phyloP scores from a whole-genome alignment of 106 monocot species.

The Dioscorea alata region DNA sequence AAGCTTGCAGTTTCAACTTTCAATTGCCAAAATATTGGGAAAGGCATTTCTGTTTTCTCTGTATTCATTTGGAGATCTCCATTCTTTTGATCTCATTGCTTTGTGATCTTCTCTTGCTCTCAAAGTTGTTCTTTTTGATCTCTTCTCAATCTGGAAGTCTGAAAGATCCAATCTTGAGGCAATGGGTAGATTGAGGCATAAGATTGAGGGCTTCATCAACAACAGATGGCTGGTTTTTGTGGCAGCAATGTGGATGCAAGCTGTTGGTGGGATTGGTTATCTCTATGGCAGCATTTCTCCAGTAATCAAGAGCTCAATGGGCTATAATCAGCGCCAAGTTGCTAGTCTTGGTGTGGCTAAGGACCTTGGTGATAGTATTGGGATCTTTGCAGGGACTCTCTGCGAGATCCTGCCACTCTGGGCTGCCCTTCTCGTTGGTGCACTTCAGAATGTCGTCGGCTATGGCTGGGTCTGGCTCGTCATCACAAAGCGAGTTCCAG shows the following conservation, averaged over 20 bases:
- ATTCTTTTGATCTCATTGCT: too few species aligned
- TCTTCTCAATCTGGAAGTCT: background rate
- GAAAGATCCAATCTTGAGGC: background rate
- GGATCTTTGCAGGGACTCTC: slow-evolving; percentile 64
- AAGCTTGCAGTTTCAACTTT: too few species aligned
- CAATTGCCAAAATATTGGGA: too few species aligned
- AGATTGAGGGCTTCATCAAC: slow-evolving; percentile 29
- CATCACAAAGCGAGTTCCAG: slow-evolving; percentile 34
- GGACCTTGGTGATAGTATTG: slow-evolving; percentile 74
- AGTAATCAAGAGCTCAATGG: slow-evolving; percentile 53
- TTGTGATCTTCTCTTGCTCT: too few species aligned
- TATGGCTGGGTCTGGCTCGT: slow-evolving; percentile 83
- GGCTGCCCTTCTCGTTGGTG: slow-evolving; percentile 59
- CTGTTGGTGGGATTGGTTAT: slow-evolving; percentile 64
- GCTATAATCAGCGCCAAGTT: slow-evolving; percentile 77
- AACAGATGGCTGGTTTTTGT: slow-evolving; percentile 89
- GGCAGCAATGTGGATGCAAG: slow-evolving; percentile 74
- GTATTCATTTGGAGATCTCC: too few species aligned
- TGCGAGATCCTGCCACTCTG: slow-evolving; percentile 61
- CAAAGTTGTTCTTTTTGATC: background rate
- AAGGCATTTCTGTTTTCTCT: too few species aligned
- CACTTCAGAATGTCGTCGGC: slow-evolving; percentile 68
- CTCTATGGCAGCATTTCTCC: slow-evolving; percentile 84
- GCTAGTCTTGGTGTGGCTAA: slow-evolving; percentile 71
- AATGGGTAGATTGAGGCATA: slow-evolving; percentile 3